Conservation (phyloP, 306 rosid genomes). For the Prunus kanzakura region DNA sequence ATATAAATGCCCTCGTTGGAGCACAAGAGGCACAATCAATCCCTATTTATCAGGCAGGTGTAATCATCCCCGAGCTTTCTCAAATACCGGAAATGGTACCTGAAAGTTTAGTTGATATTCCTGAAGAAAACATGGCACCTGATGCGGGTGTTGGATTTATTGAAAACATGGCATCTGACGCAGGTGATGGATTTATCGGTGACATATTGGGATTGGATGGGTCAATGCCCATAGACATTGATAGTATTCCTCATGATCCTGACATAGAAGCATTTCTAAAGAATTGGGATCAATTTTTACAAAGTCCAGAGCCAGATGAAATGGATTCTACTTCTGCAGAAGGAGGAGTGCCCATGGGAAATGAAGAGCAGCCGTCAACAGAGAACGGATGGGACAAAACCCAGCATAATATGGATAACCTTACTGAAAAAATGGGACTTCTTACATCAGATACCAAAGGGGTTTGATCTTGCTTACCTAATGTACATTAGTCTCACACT, state of each 20-base stretch:
- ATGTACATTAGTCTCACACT: slow-evolving; percentile 40
- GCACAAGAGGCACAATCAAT: slow-evolving; percentile 39
- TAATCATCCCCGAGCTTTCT: slow-evolving; percentile 65
- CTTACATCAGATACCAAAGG: slow-evolving; percentile 63
- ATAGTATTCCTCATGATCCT: slow-evolving; percentile 44
- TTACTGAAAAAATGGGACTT: slow-evolving; percentile 86
- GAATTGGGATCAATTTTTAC: slow-evolving; percentile 64
- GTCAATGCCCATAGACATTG: slow-evolving; percentile 57
- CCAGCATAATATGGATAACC: slow-evolving; percentile 58
- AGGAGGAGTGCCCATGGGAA: slow-evolving; percentile 23
- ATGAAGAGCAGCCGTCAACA: slow-evolving; percentile 50
- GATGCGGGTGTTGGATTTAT: slow-evolving; percentile 33
- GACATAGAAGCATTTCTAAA: slow-evolving; percentile 69
- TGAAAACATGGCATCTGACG: slow-evolving; percentile 43
- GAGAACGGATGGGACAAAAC: slow-evolving; percentile 68
- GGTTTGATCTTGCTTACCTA: slow-evolving; percentile 37
- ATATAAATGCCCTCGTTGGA: slow-evolving; percentile 41
- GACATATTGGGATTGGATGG: slow-evolving; percentile 39
- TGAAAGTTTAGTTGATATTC: slow-evolving; percentile 42
- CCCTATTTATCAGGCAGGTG: slow-evolving; percentile 47
- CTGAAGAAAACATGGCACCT: slow-evolving; percentile 41
- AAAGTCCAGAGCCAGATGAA: slow-evolving; percentile 50
- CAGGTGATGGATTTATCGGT: slow-evolving; percentile 47
- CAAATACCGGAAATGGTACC: slow-evolving; percentile 49
- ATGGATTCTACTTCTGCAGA: slow-evolving; percentile 34